Percentiles rank a stretch among this genome's conserved stretches.
Conservation (phyloP, 768 basidiomycete genomes). For the Psilocybe tampanensis region DNA sequence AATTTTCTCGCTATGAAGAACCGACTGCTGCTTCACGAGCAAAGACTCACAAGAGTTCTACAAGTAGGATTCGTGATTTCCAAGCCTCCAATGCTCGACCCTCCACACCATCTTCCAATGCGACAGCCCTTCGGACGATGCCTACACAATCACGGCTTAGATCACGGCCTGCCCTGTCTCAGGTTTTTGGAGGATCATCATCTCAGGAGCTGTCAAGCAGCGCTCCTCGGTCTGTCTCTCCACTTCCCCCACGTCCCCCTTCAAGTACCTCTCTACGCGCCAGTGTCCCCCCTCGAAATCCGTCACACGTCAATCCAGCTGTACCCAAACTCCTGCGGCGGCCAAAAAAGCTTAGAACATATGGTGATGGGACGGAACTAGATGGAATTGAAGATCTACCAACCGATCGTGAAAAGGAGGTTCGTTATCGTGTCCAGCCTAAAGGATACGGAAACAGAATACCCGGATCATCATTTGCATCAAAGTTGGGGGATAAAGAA, state of each 20-base stretch:
- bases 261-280: constrained; percentile 51
- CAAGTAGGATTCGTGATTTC: constrained; percentile 67
- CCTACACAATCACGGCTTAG: constrained; percentile 80
- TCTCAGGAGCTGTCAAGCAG: constrained; percentile 35
- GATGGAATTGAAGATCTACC: constrained; percentile 88
- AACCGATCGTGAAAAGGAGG: constrained; percentile 83
- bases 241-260: constrained; percentile 60
- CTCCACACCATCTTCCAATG: constrained; percentile 78
- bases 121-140: constrained; percentile 82
- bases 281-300: constrained; percentile 21
- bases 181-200: constrained; percentile 63
- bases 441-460: constrained; percentile 68
- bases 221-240: constrained; percentile 53
- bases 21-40: constrained; percentile 84
- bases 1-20: constrained; percentile 66
- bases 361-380: constrained; percentile 88
- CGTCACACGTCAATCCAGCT: constrained; percentile 36
- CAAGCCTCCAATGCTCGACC: constrained; percentile 77
- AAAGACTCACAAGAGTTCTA: constrained; percentile 67
- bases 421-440: constrained; percentile 73
- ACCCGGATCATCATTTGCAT: constrained; percentile 52
- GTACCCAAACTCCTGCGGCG: constrained; percentile 70
- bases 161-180: constrained; percentile 73
- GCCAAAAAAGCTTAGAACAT: constrained; percentile 76
- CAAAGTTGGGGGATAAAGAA: constrained; percentile 30